Percentiles rank a stretch among this genome's conserved stretches.
phyloP scores from a whole-genome alignment of 345 rosid species.

The Nephelium lappaceum region DNA sequence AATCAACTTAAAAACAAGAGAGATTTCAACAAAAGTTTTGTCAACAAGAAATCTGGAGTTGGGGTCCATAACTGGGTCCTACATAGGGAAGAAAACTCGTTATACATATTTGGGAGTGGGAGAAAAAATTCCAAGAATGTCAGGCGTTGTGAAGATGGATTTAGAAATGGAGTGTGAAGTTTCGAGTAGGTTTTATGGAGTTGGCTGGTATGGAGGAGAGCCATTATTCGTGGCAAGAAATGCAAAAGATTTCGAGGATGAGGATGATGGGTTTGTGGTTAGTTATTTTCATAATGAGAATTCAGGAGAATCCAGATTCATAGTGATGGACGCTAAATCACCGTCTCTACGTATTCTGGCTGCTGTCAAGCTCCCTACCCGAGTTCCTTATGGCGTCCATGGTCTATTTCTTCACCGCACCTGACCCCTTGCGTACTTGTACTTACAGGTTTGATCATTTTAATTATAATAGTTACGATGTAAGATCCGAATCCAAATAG shows the following conservation, averaged over 20 bases:
- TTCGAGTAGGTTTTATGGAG: conserved; percentile 22
- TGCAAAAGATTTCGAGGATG: not conserved
- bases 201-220: conserved; percentile 33
- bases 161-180: conserved; percentile 23
- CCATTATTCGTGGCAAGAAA: conserved; percentile 29
- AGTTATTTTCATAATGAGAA: conserved; percentile 26
- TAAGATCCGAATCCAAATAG: too few species aligned
- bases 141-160: conserved; percentile 32
- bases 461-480: too few species aligned
- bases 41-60: conserved; percentile 26
- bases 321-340: conserved; percentile 35
- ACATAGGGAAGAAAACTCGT: conserved; percentile 17
- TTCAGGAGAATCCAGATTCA: conserved; percentile 17
- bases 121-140: conserved; percentile 16
- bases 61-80: conserved; percentile 21
- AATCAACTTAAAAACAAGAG: conserved; percentile 19
- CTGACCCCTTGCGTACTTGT: too few species aligned
- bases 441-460: too few species aligned
- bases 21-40: not conserved
- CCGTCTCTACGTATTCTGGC: conserved; percentile 17
- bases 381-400: conserved; percentile 25
- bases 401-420: conserved; percentile 1
- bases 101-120: conserved; percentile 22
- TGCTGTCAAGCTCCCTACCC: not conserved
- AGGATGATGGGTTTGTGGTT: conserved; percentile 33